Percentiles rank a stretch among this genome's conserved stretches.
phyloP scores from a whole-genome alignment of 495 filamentous ascomycete species.

The Geoglossum glabrum region DNA sequence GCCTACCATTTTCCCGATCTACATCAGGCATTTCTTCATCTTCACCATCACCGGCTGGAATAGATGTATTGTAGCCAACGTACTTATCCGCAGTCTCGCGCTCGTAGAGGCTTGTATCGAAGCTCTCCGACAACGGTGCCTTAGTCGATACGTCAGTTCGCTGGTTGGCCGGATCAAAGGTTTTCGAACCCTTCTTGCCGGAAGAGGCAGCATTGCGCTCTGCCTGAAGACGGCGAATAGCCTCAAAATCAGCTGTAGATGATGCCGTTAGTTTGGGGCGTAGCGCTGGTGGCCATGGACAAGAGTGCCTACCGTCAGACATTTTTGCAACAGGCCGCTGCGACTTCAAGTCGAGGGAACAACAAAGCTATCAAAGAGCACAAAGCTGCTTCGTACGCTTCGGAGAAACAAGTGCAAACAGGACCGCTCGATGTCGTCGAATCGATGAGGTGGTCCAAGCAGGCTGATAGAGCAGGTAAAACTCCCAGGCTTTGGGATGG shows the following conservation, averaged over 20 bases:
- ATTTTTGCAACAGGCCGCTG: neutral
- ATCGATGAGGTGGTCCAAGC: too few species aligned
- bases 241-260: conserved; percentile 55
- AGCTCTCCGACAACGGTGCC: conserved; percentile 82
- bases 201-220: conserved; percentile 79
- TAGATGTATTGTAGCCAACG: conserved; percentile 76
- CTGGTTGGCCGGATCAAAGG: conserved; percentile 70
- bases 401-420: too few species aligned
- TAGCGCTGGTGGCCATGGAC: neutral
- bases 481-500: too few species aligned
- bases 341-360: neutral
- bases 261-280: conserved; percentile 11
- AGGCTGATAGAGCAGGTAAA: too few species aligned
- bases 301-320: conserved; percentile 3
- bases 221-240: conserved; percentile 62
- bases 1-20: conserved; percentile 49
- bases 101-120: conserved; percentile 87
- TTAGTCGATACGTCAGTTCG: conserved; percentile 82
- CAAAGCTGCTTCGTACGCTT: too few species aligned
- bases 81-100: conserved; percentile 62
- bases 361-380: neutral
- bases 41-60: conserved; percentile 63
- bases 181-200: conserved; percentile 68
- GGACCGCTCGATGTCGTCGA: too few species aligned
- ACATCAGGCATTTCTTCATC: conserved; percentile 68